Conservation (phyloP, 352 stramenopile species). For the Phytophthora podocarpi region DNA sequence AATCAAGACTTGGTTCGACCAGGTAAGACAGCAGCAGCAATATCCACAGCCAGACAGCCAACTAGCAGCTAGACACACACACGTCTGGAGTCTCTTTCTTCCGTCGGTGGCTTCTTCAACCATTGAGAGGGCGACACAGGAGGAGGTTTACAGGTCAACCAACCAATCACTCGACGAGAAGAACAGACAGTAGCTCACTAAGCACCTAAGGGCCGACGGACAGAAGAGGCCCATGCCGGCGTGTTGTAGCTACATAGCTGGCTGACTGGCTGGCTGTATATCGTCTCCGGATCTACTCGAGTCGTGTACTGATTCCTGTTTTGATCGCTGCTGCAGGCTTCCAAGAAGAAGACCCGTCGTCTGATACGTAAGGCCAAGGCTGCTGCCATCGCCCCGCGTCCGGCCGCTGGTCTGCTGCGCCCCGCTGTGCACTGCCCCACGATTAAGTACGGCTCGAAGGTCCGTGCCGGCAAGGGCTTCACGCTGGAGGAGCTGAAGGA, state of each 20-base stretch:
- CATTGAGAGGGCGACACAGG: too few relatives aligned
- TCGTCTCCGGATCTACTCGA: not conserved
- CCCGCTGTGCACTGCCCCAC: conserved; percentile 98
- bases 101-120: too few relatives aligned
- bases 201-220: too few relatives aligned
- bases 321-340: conserved; percentile 82
- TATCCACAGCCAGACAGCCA: conserved; percentile 3
- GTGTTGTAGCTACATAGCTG: too few relatives aligned
- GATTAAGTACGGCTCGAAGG: conserved; percentile 98
- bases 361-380: conserved; percentile 96
- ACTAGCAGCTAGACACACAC: conserved; percentile 10
- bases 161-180: too few relatives aligned
- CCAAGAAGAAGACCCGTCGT: conserved; percentile 98
- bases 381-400: conserved; percentile 96
- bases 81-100: conserved; percentile 1
- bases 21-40: conserved; percentile 60
- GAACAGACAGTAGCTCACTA: conserved; percentile 2
- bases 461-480: conserved; percentile 98
- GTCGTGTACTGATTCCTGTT: conserved; percentile 28
- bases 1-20: conserved; percentile 97
- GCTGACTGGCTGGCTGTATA: conserved; percentile 20
- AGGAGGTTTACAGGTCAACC: conserved; percentile 9
- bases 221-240: too few relatives aligned
- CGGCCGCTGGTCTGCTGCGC: conserved; percentile 94
- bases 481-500: conserved; percentile 99